A percentile compares a stretch with the other conserved stretches of the same genome.
Conservation (phyloP, 805 yeast genomes). For the Kodamaea laetipori region DNA sequence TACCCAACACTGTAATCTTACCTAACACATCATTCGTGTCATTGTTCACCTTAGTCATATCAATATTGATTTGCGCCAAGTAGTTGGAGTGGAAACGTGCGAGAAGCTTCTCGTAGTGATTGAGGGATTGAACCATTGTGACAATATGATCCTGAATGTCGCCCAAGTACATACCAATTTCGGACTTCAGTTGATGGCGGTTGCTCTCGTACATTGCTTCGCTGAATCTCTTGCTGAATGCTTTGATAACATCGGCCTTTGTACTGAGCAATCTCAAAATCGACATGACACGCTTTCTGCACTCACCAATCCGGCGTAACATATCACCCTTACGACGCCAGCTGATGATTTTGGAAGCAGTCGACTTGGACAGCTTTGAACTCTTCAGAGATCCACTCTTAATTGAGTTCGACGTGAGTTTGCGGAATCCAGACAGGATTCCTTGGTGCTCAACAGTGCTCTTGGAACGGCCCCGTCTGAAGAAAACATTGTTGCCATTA, state of each 20-base stretch:
- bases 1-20: slow-evolving; percentile 89
- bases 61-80: slow-evolving; percentile 94
- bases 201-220: slow-evolving; percentile 45
- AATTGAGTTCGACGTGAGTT: slow-evolving; percentile 9
- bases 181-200: slow-evolving; percentile 33
- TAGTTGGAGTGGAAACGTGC: slow-evolving; percentile 97
- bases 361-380: slow-evolving; percentile 35
- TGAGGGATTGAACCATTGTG: slow-evolving; percentile 93
- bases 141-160: slow-evolving; percentile 98
- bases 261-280: slow-evolving; percentile 80
- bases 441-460: slow-evolving; percentile 37
- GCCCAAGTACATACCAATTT: slow-evolving; percentile 91
- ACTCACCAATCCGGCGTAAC: slow-evolving; percentile 92
- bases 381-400: slow-evolving; percentile 9
- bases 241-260: slow-evolving; percentile 97
- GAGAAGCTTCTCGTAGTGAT: slow-evolving; percentile 90
- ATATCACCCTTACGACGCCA: slow-evolving; percentile 95
- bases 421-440: slow-evolving; percentile 4
- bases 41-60: slow-evolving; percentile 95
- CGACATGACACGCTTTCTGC: slow-evolving; percentile 93
- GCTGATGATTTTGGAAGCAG: slow-evolving; percentile 51
- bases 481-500: slow-evolving; percentile 26
- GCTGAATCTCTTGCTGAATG: slow-evolving; percentile 87
- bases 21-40: slow-evolving; percentile 97
- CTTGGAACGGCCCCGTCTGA: slow-evolving; percentile 38